Conservation (phyloP, 805 yeast species). For the Metschnikowia noctiluminum region DNA sequence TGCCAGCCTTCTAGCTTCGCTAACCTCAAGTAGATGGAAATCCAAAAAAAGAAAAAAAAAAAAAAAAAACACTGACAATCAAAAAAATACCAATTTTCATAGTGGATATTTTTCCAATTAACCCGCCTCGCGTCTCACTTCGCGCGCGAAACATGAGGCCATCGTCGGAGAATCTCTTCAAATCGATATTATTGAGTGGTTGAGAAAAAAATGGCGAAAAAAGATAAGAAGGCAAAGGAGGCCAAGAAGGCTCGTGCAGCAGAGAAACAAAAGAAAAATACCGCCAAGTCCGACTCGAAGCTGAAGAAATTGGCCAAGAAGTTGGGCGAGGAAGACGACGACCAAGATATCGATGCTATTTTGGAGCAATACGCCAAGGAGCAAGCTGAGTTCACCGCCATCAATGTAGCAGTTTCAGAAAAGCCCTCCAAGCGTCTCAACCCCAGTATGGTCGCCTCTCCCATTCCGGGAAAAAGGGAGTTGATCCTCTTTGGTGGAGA, state of each 20-base stretch:
- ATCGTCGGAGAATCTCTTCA: background rate
- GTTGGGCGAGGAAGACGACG: constrained; percentile 77
- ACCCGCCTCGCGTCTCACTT: background rate
- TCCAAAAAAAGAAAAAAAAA: no score
- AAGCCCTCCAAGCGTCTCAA: constrained; percentile 72
- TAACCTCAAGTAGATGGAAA: no score
- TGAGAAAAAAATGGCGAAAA: constrained; percentile 68
- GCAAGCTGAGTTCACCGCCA: constrained; percentile 74
- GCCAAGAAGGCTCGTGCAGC: constrained; percentile 88
- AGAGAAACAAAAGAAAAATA: constrained; percentile 74
- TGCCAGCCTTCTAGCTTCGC: no score
- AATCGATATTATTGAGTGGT: no score
- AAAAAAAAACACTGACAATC: no score
- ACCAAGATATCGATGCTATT: constrained; percentile 80
- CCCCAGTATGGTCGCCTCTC: constrained; percentile 71
- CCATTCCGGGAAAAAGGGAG: constrained; percentile 73
- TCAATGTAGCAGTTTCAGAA: constrained; percentile 53
- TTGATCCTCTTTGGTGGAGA: constrained; percentile 91
- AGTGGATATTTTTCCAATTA: no score
- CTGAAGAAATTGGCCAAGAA: constrained; percentile 73
- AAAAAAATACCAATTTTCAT: no score
- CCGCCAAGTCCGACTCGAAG: constrained; percentile 69
- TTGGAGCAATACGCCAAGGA: constrained; percentile 73
- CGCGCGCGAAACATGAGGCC: constrained; percentile 1
- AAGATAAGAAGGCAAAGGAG: constrained; percentile 79